phyloP scores from a whole-genome alignment of 1,284 basidiomycete genomes.

The Ceratorhiza oryzae-sativae region DNA sequence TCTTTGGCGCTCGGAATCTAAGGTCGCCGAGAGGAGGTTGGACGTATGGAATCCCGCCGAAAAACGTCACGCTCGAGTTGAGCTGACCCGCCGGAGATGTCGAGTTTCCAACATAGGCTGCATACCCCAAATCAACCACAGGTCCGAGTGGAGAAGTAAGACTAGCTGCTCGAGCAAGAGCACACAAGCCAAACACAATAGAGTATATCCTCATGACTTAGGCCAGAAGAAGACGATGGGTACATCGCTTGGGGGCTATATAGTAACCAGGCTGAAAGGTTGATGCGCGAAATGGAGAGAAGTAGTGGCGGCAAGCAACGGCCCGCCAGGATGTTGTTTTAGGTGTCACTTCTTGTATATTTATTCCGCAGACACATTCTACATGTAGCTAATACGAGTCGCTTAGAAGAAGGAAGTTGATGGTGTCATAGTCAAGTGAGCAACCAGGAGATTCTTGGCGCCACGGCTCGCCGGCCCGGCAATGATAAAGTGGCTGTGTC shows the following conservation, averaged over 20 bases:
- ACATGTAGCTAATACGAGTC: background rate
- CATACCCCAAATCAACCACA: conserved; percentile 46
- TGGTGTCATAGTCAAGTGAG: background rate
- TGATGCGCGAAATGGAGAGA: background rate
- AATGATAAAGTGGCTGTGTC: background rate
- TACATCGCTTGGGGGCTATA: background rate
- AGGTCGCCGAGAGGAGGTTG: conserved; percentile 51
- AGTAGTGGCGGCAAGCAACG: background rate
- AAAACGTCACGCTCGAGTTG: conserved; percentile 63
- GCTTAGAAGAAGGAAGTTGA: background rate
- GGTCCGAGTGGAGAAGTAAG: conserved; percentile 30
- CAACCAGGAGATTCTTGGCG: background rate
- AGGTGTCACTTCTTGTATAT: background rate
- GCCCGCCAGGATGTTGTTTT: background rate
- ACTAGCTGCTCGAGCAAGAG: background rate
- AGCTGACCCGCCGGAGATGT: conserved; percentile 30
- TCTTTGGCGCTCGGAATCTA: conserved; percentile 54
- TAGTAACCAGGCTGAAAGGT: background rate
- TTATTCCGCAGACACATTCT: background rate
- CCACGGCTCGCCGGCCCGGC: background rate
- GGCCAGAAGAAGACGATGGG: background rate
- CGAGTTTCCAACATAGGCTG: conserved; percentile 54
- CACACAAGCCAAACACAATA: background rate
- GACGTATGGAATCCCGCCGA: conserved; percentile 58
- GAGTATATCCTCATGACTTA: background rate